Conservation (phyloP, 768 basidiomycete species). For the Suillus clintonianus region DNA sequence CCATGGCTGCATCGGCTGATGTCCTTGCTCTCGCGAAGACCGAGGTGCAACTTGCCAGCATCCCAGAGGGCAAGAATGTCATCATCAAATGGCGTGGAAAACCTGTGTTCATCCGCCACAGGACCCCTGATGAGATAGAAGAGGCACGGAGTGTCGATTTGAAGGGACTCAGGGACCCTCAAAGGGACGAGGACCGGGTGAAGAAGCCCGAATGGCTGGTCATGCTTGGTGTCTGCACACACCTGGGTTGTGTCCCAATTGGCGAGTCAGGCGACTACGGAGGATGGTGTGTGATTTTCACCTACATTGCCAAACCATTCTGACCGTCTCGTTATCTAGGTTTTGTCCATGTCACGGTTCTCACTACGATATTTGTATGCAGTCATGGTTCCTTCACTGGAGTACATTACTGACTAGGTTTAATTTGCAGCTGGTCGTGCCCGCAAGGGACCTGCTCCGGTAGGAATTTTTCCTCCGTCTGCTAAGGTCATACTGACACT, state of each 20-base stretch:
- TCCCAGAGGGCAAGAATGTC: constrained; percentile 97
- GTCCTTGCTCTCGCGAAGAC: constrained; percentile 98
- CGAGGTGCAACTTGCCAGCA: constrained; percentile 85
- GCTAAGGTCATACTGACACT: constrained; percentile 9
- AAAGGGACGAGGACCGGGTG: constrained; percentile 83
- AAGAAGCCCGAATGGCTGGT: constrained; percentile 98
- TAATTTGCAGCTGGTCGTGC: constrained; percentile 76
- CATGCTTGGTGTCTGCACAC: constrained; percentile 93
- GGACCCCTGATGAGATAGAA: constrained; percentile 87
- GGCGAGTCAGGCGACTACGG: constrained; percentile 97
- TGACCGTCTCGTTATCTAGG: constrained; percentile 37
- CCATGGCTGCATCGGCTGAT: constrained; percentile 97
- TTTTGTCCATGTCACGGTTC: constrained; percentile 99
- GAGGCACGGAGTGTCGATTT: constrained; percentile 87
- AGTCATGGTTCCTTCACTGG: background rate
- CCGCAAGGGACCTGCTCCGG: constrained; percentile 95
- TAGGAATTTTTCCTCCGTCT: constrained; percentile 39
- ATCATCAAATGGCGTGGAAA: constrained; percentile 99
- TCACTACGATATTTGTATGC: constrained; percentile 93
- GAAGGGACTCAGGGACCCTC: constrained; percentile 89
- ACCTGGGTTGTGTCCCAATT: constrained; percentile 97
- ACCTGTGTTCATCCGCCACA: constrained; percentile 98
- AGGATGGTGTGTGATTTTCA: constrained; percentile 74
- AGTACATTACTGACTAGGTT: constrained; percentile 14
- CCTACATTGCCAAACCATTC: background rate